Evolutionary conservation across 1,139 yeast species (phyloP).

Genomic region (Pneumocystis canis): DNA sequence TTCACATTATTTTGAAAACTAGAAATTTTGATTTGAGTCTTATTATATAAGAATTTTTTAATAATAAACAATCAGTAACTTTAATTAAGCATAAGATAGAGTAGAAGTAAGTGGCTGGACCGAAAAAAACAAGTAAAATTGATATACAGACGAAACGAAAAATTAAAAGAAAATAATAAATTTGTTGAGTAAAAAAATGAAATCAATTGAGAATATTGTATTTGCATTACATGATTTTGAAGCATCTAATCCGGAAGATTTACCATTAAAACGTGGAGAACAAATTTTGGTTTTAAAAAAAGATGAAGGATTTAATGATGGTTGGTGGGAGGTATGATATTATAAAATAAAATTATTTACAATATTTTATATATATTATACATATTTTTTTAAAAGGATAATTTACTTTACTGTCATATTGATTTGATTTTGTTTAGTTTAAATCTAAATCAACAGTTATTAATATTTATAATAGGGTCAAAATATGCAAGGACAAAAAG

Average conservation of each 20-base stretch:
- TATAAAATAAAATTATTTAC: background rate
- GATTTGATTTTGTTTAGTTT: background rate
- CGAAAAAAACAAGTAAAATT: background rate
- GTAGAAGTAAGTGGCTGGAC: background rate
- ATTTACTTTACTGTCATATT: too few species aligned
- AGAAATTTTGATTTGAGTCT: background rate
- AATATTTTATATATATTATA: background rate
- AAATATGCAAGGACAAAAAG: conserved; percentile 52
- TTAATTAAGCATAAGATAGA: background rate
- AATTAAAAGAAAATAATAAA: background rate
- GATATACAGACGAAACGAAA: background rate
- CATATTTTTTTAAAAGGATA: too few species aligned
- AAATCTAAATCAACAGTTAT: conserved; percentile 16
- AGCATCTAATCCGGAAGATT: conserved; percentile 81
- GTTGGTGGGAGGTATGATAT: conserved; percentile 59
- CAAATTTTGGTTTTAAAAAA: conserved; percentile 78
- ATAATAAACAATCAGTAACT: background rate
- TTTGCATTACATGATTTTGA: conserved; percentile 70
- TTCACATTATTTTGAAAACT: background rate
- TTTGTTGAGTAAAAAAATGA: background rate
- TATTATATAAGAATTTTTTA: background rate
- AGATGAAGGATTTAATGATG: conserved; percentile 86
- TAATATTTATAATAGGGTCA: conserved; percentile 48
- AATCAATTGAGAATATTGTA: conserved; percentile 13
- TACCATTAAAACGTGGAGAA: conserved; percentile 68